phyloP scores from a whole-genome alignment of 176 grass and related monocot genomes.

The Raddia distichophylla region DNA sequence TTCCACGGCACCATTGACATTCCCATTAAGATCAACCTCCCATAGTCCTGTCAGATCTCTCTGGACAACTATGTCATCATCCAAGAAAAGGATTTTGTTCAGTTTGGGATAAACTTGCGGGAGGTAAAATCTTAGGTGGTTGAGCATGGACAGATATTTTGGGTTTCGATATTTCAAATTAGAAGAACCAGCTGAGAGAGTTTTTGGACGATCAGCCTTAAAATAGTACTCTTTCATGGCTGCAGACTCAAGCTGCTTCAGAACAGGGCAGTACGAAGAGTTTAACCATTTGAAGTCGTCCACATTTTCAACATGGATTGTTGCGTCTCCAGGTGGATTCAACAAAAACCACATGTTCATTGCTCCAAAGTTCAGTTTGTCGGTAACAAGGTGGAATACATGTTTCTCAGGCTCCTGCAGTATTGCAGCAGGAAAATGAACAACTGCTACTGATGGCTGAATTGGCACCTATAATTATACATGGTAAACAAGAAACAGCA shows the following conservation, averaged over 20 bases:
- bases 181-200: slow-evolving; percentile 36
- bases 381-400: slow-evolving; percentile 51
- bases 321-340: slow-evolving; percentile 45
- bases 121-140: slow-evolving; percentile 47
- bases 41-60: slow-evolving; percentile 46
- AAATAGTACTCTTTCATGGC: slow-evolving; percentile 55
- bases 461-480: background rate
- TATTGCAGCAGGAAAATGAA: background rate
- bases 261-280: slow-evolving; percentile 51
- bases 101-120: slow-evolving; percentile 47
- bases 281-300: slow-evolving; percentile 52
- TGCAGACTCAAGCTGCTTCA: slow-evolving; percentile 48
- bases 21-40: slow-evolving; percentile 46
- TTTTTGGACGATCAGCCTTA: slow-evolving; percentile 38
- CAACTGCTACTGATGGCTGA: background rate
- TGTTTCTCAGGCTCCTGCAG: slow-evolving; percentile 52
- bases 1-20: slow-evolving; percentile 54
- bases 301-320: slow-evolving; percentile 54
- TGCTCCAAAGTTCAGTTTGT: slow-evolving; percentile 50
- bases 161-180: slow-evolving; percentile 49
- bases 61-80: slow-evolving; percentile 55
- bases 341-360: slow-evolving; percentile 59
- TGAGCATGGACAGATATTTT: slow-evolving; percentile 53
- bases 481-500: background rate
- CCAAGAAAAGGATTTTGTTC: slow-evolving; percentile 50